Evolutionary conservation across 202 grass and related monocot species (phyloP).

Genomic region (Thinopyrum obtusiflorum): DNA sequence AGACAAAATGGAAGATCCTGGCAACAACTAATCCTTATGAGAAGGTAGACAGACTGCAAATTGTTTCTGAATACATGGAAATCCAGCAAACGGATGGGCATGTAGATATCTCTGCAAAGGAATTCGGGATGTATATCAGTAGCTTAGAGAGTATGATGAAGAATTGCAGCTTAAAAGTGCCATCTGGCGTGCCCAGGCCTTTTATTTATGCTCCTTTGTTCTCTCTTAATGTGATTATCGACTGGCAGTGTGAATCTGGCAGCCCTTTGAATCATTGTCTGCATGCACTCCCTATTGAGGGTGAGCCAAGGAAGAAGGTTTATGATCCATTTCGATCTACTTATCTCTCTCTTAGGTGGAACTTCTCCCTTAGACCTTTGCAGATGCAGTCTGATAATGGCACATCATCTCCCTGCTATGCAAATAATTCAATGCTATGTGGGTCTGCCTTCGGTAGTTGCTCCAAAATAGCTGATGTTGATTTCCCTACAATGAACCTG

Average conservation of each 20-base stretch:
- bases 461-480: constrained; percentile 48
- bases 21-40: constrained; percentile 95
- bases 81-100: constrained; percentile 92
- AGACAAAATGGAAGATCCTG: constrained; percentile 85
- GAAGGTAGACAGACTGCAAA: constrained; percentile 74
- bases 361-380: constrained; percentile 79
- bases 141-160: constrained; percentile 80
- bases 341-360: constrained; percentile 91
- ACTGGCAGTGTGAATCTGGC: constrained; percentile 98
- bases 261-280: constrained; percentile 93
- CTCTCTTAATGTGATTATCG: constrained; percentile 82
- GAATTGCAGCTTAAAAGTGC: constrained; percentile 77
- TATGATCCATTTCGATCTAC: constrained; percentile 96
- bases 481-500: constrained; percentile 83
- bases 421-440: constrained; percentile 38
- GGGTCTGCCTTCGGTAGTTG: constrained; percentile 47
- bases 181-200: constrained; percentile 53
- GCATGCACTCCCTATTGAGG: constrained; percentile 88
- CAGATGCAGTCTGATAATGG: constrained; percentile 49
- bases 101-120: constrained; percentile 81
- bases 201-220: constrained; percentile 84
- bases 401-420: constrained; percentile 50
- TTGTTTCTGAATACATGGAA: constrained; percentile 88
- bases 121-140: constrained; percentile 88
- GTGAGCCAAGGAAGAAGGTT: constrained; percentile 84